These are phyloP conservation scores for Ceratocystis huliohia DNA, from an alignment of 2,329 filamentous ascomycete genomes.

Conservation along the genomic window DNA sequence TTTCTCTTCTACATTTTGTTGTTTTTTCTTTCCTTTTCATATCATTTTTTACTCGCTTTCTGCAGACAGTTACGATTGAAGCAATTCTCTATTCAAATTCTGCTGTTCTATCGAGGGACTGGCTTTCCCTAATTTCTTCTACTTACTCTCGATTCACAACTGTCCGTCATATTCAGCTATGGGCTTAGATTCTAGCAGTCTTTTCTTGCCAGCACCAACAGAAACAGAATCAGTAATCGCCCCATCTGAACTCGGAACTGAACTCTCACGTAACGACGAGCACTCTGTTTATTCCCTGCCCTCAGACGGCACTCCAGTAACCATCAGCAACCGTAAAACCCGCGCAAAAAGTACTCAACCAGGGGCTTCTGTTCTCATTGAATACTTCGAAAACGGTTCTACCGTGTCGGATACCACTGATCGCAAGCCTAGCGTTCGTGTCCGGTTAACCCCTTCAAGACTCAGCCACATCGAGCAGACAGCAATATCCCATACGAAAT, in stretches of 20 bases:
- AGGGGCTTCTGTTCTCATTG: constrained; percentile 78
- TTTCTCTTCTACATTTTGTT: neutral
- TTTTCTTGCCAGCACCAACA: constrained; percentile 63
- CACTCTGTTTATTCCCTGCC: constrained; percentile 69
- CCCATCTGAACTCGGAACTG: constrained; percentile 53
- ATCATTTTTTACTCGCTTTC: neutral
- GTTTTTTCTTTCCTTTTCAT: neutral
- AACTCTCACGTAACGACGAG: constrained; percentile 56
- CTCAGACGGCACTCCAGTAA: constrained; percentile 81
- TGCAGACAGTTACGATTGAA: neutral
- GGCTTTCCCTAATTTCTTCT: constrained; percentile 22
- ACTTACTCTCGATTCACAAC: neutral
- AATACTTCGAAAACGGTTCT: constrained; percentile 67
- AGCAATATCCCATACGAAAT: constrained; percentile 60
- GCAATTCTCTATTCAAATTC: neutral
- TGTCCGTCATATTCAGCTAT: constrained; percentile 28
- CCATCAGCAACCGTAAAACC: constrained; percentile 56
- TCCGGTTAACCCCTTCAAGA: constrained; percentile 68
- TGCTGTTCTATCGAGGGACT: neutral
- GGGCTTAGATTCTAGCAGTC: constrained; percentile 44
- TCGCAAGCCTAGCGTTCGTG: constrained; percentile 67
- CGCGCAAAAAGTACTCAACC: constrained; percentile 43
- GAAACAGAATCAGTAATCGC: constrained; percentile 34
- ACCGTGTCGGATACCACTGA: constrained; percentile 42
- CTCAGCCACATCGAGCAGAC: constrained; percentile 60